Evolutionary conservation across 2,329 filamentous ascomycete genomes (phyloP), one percentile per base, ranked within the genome.

Genomic region (Huntiella omanensis): DNA sequence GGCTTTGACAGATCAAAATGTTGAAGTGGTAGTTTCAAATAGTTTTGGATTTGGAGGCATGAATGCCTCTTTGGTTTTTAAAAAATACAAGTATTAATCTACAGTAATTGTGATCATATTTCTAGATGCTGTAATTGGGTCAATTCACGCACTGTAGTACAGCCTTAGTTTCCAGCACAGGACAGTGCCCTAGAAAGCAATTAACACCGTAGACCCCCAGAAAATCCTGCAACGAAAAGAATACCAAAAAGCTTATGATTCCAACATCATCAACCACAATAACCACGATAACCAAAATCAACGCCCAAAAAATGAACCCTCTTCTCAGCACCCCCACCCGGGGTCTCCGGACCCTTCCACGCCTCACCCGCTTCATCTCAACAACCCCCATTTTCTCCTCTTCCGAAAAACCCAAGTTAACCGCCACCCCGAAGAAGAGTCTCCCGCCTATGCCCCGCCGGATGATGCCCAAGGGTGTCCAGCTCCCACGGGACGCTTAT

Each of bases 1-100:
- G 40, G 70, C 85, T 1, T 87, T 95, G 60, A 61, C 80, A 45
- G 77, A 75, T 53, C 58, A 67, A 2, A 42, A 28, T 17, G 74
- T 96, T 8, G 65, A 75, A 48, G 79, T 88, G 16, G 83, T 83
- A 4, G 55, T 98, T 49, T 91, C 84, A 3, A 98, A 98, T 57
- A 96, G 88, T 59, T 98, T 98, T 63, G 91, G 91, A 0, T 98
- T 98, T 64, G 91, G 91, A 8, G 91, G 91, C 12, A 96, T 88
- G 1, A 98, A 98, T 64, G 87, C 88, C 37, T 86, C 77, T 46
- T 65, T 98, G 34, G 86, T 86, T 45, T 88, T 96, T 55, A 70
- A 70, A 5, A 43, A 48, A 15, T 13, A 48, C 1, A 10, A 28
- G 22, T 10, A 13, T 17, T 13, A 13, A 32, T 32, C 4, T 33